phyloP scores from a whole-genome alignment of 108 stramenopile genomes.

The Phaeodactylum tricornutum region DNA sequence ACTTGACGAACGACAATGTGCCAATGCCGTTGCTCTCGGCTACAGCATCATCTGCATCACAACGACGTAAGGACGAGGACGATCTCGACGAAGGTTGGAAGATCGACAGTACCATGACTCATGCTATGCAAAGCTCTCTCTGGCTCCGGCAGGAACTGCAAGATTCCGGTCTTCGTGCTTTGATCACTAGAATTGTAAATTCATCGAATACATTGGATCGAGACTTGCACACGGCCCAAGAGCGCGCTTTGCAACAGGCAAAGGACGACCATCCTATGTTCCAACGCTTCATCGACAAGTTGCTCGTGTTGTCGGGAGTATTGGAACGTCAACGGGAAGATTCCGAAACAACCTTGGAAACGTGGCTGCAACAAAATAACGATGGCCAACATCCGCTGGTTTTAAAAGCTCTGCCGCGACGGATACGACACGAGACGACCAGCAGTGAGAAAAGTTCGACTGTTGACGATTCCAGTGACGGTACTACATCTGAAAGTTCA shows the following conservation, averaged over 20 bases:
- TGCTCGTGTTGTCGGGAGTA: conserved; percentile 51
- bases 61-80: conserved; percentile 24
- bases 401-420: not conserved
- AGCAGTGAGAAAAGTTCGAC: too few species aligned
- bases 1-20: not conserved
- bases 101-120: conserved; percentile 62
- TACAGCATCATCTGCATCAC: not conserved
- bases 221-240: too few species aligned
- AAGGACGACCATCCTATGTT: conserved; percentile 45
- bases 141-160: conserved; percentile 63
- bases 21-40: not conserved
- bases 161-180: conserved; percentile 50
- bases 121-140: conserved; percentile 26
- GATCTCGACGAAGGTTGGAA: conserved; percentile 64
- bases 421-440: too few species aligned
- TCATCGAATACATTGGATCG: not conserved
- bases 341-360: not conserved
- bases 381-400: not conserved
- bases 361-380: not conserved
- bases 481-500: too few species aligned
- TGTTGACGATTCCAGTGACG: too few species aligned
- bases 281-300: conserved; percentile 48
- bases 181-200: conserved; percentile 38
- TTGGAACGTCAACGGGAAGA: conserved; percentile 26
- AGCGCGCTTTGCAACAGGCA: conserved; percentile 16